Evolutionary conservation across 2,329 filamentous ascomycete species (phyloP).

Genomic region (Xylariaceae sp.): DNA sequence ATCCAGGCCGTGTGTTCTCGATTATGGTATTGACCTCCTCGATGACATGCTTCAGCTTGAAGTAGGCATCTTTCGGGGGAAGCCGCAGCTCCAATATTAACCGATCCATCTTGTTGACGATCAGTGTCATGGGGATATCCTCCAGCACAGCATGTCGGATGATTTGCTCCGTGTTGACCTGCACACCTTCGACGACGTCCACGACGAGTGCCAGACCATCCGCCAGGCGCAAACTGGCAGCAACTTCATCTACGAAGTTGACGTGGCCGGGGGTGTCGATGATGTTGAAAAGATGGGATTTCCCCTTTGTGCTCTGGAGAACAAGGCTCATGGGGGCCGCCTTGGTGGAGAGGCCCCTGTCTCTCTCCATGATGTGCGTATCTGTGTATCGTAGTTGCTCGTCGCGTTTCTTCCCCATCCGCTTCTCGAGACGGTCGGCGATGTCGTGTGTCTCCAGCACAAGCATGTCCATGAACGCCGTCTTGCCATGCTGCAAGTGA

Average conservation of each 20-base stretch:
- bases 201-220: slow-evolving; percentile 92
- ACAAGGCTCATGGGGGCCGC: slow-evolving; percentile 91
- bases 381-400: slow-evolving; percentile 95
- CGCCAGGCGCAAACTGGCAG: slow-evolving; percentile 75
- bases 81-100: slow-evolving; percentile 91
- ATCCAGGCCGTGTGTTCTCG: slow-evolving; percentile 76
- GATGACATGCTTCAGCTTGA: slow-evolving; percentile 97
- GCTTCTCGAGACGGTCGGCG: slow-evolving; percentile 69
- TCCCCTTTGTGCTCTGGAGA: slow-evolving; percentile 79
- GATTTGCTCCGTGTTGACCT: slow-evolving; percentile 93
- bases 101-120: slow-evolving; percentile 97
- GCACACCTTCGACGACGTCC: slow-evolving; percentile 98
- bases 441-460: slow-evolving; percentile 94
- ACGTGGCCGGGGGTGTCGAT: slow-evolving; percentile 96
- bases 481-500: slow-evolving; percentile 96
- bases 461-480: slow-evolving; percentile 96
- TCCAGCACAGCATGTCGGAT: slow-evolving; percentile 93
- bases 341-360: slow-evolving; percentile 88
- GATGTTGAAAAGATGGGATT: slow-evolving; percentile 92
- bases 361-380: slow-evolving; percentile 79
- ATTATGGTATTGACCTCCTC: slow-evolving; percentile 97
- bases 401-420: slow-evolving; percentile 74
- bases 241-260: slow-evolving; percentile 97
- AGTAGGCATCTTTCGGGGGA: slow-evolving; percentile 92
- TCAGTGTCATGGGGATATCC: slow-evolving; percentile 78